Base-by-base conservation (phyloP, 352 stramenopile genomes). In the Phytophthora litchii region DNA sequence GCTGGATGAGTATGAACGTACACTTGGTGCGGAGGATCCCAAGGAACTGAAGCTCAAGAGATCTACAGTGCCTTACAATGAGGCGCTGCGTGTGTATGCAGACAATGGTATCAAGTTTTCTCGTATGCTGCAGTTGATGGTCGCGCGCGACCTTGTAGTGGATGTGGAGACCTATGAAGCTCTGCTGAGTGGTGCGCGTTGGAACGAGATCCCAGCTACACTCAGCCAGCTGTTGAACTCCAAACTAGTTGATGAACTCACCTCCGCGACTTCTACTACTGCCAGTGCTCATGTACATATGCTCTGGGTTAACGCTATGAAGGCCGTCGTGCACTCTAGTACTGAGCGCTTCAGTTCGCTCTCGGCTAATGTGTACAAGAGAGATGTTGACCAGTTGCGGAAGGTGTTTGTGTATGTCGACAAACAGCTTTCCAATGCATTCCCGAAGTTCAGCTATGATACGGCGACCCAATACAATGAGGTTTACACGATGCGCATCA, bases 251-350 rank as follows among this genome's bases (percentile, higher is more conserved):
- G 60, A 78, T 14, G 34, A 68, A 12, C 69, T 86, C 14, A 64
- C 57, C 2, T 25, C 42, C 0, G 27, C 58, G 4, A 44, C 42
- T 7, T 52, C 51, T 37, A 31, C 46, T 20, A 46, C 56, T 25
- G 57, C 63, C 13, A 87, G 76, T 49, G 51, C 67, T n/a, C 61
- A 68, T 45, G 70, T 88, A 9, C 60, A 65, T 25, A 32, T 37
- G 43, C 56, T 91, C 12, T 92, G 83, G 83, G 40, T 77, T 37
- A 80, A 72, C 20, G 57, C 79, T 21, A 89, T 91, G 79, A 83
- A 80, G 38, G 72, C 79, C 9, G 50, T 91, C 23, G 38, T 77
- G 25, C 75, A 88, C 72, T 89, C 83, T 25, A 83, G 82, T 62
- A 79, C 68, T 1, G 71, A 84, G 19, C 74, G 73, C 14, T 86